phyloP scores from a whole-genome alignment of 1,284 basidiomycete species.

The Leucoagaricus sp. region DNA sequence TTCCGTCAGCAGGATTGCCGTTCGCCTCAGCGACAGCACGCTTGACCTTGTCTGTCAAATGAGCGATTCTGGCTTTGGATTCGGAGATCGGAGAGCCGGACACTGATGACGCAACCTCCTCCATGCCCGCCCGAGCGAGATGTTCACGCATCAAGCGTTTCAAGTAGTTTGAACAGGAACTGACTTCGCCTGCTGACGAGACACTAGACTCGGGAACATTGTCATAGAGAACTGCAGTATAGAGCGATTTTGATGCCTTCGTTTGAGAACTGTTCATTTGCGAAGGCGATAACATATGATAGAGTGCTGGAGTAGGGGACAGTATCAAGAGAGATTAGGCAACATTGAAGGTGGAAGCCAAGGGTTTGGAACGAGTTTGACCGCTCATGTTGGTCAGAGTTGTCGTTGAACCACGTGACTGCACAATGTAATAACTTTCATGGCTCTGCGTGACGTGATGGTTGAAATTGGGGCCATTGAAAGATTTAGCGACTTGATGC shows the following conservation, averaged over 20 bases:
- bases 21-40: conserved; percentile 29
- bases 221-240: conserved; percentile 10
- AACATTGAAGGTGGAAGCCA: no score
- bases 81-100: conserved; percentile 1
- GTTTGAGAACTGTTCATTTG: no score
- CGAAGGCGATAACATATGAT: no score
- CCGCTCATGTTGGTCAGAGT: no score
- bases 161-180: conserved; percentile 5
- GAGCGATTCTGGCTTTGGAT: conserved; percentile 20
- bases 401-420: no score
- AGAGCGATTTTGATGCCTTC: conserved; percentile 4
- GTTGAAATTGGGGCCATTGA: no score
- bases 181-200: conserved; percentile 4
- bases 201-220: conserved; percentile 2
- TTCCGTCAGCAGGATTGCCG: conserved; percentile 32
- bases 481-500: no score
- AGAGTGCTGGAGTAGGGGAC: no score
- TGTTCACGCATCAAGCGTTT: conserved; percentile 13
- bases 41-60: conserved; percentile 24
- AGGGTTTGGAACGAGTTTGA: no score
- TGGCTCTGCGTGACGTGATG: no score
- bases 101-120: conserved; percentile 1
- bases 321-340: no score
- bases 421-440: no score
- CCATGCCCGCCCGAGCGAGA: conserved; percentile 14